Conservation (phyloP, 208 protist species). For the Leishmania gerbilli region DNA sequence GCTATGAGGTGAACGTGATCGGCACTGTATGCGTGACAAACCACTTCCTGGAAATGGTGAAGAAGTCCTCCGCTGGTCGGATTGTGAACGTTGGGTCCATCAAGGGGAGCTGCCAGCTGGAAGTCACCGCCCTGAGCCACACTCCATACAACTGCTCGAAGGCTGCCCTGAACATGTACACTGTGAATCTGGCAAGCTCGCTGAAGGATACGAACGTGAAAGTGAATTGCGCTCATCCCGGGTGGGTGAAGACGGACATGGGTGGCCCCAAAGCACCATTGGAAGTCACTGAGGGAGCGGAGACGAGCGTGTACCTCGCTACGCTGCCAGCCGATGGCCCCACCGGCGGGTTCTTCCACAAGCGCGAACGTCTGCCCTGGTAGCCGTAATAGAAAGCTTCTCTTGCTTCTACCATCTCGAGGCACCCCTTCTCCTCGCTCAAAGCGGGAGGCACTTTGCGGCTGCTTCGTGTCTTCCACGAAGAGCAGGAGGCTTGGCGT, state of each 20-base stretch:
- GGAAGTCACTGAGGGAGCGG: constrained; percentile 58
- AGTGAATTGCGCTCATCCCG: constrained; percentile 69
- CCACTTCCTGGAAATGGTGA: constrained; percentile 62
- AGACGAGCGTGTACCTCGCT: constrained; percentile 73
- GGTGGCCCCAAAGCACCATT: constrained; percentile 47
- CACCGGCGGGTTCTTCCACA: constrained; percentile 79
- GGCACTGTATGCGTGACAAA: constrained; percentile 61
- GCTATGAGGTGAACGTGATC: constrained; percentile 73
- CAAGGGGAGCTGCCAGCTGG: constrained; percentile 56
- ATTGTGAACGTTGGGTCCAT: constrained; percentile 79
- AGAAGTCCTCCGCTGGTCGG: constrained; percentile 54
- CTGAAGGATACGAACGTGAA: constrained; percentile 61
- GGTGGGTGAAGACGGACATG: constrained; percentile 82
- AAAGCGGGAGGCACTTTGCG: background rate
- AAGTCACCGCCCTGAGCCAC: constrained; percentile 9
- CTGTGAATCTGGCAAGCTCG: constrained; percentile 59
- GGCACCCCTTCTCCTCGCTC: background rate
- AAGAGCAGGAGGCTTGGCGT: background rate
- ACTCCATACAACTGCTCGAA: constrained; percentile 65
- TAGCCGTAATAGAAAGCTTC: constrained; percentile 17
- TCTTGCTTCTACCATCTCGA: background rate
- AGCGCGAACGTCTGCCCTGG: constrained; percentile 69
- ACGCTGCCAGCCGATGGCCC: constrained; percentile 73
- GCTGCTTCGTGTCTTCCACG: background rate
- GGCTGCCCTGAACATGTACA: constrained; percentile 87